Percentiles rank a stretch among this genome's conserved stretches.
Conservation (phyloP, 208 protist genomes). For the Trypanosoma brucei region DNA sequence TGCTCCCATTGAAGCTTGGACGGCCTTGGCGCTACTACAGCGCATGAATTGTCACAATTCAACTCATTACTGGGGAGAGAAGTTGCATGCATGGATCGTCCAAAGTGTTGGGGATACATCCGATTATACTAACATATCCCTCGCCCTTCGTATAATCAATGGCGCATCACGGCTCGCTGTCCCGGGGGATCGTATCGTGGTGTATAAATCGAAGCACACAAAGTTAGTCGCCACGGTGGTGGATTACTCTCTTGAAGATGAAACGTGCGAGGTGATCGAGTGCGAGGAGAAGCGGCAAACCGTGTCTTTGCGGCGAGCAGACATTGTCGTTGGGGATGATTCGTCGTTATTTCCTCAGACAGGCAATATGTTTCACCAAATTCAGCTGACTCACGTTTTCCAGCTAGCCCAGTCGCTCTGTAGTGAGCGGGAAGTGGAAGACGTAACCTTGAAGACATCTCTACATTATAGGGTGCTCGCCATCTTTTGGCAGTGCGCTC, state of each 20-base stretch:
- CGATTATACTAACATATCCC: constrained; percentile 35
- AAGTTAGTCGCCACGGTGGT: constrained; percentile 39
- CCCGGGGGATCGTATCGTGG: constrained; percentile 53
- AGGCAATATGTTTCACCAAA: constrained; percentile 26
- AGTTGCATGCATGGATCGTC: constrained; percentile 62
- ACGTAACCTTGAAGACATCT: constrained; percentile 16
- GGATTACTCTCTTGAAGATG: constrained; percentile 50
- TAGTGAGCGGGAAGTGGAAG: constrained; percentile 16
- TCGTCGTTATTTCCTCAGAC: constrained; percentile 33
- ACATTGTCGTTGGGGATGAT: constrained; percentile 41
- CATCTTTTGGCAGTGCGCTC: constrained; percentile 47
- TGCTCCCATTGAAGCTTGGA: constrained; percentile 35
- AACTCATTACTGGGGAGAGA: constrained; percentile 43
- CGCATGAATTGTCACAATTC: constrained; percentile 40
- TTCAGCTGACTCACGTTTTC: constrained; percentile 37
- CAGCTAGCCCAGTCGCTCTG: constrained; percentile 12
- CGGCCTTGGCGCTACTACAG: constrained; percentile 72
- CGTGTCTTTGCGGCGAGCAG: constrained; percentile 64
- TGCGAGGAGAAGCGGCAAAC: constrained; percentile 29
- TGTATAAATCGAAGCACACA: constrained; percentile 43
- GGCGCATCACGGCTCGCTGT: constrained; percentile 58
- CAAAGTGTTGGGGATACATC: constrained; percentile 22
- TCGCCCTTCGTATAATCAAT: constrained; percentile 62
- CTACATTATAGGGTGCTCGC: constrained; percentile 44
- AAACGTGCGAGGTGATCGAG: constrained; percentile 68